Percentiles rank a stretch among this genome's conserved stretches.
Conservation (phyloP, 176 grass and related monocot genomes). For the Bothriochloa decipiens region DNA sequence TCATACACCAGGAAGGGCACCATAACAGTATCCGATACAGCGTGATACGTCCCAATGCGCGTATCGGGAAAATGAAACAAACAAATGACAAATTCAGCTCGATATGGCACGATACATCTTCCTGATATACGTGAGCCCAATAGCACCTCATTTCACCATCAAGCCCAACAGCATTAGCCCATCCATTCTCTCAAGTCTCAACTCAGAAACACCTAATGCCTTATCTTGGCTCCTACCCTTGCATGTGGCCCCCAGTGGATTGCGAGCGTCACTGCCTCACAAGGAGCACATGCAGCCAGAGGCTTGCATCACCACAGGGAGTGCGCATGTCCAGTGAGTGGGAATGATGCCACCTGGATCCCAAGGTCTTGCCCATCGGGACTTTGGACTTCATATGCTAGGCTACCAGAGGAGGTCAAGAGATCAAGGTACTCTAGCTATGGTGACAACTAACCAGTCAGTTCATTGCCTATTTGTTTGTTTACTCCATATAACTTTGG, state of each 20-base stretch:
- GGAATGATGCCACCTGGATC: not conserved
- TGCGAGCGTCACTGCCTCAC: not conserved
- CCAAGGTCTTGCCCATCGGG: not conserved
- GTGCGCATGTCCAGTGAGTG: not conserved
- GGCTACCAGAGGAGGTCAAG: not conserved
- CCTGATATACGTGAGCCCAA: no score
- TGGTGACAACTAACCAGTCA: not conserved
- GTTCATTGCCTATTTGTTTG: not conserved
- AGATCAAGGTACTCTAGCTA: not conserved
- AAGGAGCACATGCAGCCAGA: not conserved
- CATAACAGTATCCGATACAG: not conserved
- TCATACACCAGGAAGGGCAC: not conserved
- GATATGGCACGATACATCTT: not conserved
- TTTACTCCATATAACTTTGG: not conserved
- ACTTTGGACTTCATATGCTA: not conserved
- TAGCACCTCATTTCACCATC: no score
- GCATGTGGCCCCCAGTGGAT: not conserved
- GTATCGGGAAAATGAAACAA: not conserved
- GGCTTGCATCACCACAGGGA: not conserved
- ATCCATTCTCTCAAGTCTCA: not conserved
- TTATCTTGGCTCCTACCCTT: not conserved
- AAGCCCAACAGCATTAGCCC: not conserved
- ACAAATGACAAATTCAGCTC: not conserved
- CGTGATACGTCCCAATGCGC: not conserved
- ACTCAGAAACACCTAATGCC: not conserved